Percentiles rank a stretch among this genome's conserved stretches.
Conservation (phyloP, 441 rosid species). For the Arabidopsis lyrata region DNA sequence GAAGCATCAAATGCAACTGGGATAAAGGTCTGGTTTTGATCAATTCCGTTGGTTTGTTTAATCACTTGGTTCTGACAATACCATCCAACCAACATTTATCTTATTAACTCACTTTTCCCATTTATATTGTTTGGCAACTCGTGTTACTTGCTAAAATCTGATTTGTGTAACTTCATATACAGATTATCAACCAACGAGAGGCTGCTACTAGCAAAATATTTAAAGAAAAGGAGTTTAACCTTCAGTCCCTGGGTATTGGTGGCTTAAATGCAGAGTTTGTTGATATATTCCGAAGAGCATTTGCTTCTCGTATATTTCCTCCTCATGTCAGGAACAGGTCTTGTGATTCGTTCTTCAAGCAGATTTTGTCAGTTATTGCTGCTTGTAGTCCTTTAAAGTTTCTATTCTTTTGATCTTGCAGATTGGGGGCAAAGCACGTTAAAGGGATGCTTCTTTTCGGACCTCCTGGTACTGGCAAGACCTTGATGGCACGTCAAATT, state of each 20-base stretch:
- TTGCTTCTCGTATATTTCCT: constrained; percentile 95
- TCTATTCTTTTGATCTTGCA: constrained; percentile 46
- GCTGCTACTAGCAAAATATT: constrained; percentile 49
- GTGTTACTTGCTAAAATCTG: no score
- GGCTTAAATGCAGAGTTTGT: constrained; percentile 87
- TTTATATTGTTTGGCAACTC: no score
- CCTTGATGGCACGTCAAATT: constrained; percentile 93
- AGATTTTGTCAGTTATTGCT: background rate
- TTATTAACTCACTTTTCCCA: no score
- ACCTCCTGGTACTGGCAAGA: constrained; percentile 95
- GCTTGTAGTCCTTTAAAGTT: constrained; percentile 18
- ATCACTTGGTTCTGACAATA: background rate
- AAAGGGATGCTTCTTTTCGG: constrained; percentile 91
- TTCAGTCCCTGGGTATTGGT: constrained; percentile 82
- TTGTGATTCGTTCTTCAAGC: constrained; percentile 12
- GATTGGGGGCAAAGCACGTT: constrained; percentile 86
- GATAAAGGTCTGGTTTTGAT: background rate
- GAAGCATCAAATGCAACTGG: constrained; percentile 1
- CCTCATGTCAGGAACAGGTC: constrained; percentile 90
- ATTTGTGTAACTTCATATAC: background rate
- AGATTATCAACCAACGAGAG: background rate
- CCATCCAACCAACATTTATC: no score
- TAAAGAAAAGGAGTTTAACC: constrained; percentile 88
- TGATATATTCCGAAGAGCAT: constrained; percentile 94
- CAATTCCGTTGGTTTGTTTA: background rate